These are phyloP conservation scores for Solanum virginianum DNA, from an alignment of 257 asterid genomes.

Conservation along the genomic window DNA sequence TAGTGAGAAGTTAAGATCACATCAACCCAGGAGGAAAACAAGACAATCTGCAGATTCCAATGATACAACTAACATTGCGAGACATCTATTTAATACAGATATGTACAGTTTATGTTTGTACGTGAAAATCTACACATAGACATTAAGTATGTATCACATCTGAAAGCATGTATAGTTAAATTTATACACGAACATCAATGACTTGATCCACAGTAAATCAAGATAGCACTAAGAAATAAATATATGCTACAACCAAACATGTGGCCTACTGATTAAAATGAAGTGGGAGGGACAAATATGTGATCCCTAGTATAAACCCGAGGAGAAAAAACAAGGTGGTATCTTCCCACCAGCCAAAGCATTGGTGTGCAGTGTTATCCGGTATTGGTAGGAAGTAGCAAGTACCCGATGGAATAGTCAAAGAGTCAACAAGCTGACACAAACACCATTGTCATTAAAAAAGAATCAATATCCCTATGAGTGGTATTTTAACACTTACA, in stretches of 20 bases:
- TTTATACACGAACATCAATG: neutral
- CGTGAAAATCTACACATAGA: neutral
- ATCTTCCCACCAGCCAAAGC: neutral
- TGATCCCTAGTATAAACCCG: neutral
- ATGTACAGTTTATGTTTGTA: neutral
- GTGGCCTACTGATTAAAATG: neutral
- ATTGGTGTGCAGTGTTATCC: neutral
- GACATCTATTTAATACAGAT: neutral
- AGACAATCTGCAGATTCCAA: neutral
- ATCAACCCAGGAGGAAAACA: neutral
- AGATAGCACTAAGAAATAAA: neutral
- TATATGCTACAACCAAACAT: neutral
- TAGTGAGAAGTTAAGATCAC: neutral
- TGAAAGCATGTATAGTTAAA: neutral
- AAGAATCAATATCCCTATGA: conserved; percentile 12
- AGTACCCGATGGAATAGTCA: neutral
- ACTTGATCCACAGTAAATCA: neutral
- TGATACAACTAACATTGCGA: neutral
- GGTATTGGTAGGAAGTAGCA: neutral
- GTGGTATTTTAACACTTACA: conserved; percentile 80
- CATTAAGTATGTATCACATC: neutral
- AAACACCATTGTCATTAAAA: neutral
- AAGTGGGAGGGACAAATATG: neutral
- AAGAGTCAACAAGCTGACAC: neutral
- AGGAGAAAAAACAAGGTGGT: neutral